Evolutionary conservation across 805 yeast genomes (phyloP).

Genomic region (Yarrowia keelungensis): DNA sequence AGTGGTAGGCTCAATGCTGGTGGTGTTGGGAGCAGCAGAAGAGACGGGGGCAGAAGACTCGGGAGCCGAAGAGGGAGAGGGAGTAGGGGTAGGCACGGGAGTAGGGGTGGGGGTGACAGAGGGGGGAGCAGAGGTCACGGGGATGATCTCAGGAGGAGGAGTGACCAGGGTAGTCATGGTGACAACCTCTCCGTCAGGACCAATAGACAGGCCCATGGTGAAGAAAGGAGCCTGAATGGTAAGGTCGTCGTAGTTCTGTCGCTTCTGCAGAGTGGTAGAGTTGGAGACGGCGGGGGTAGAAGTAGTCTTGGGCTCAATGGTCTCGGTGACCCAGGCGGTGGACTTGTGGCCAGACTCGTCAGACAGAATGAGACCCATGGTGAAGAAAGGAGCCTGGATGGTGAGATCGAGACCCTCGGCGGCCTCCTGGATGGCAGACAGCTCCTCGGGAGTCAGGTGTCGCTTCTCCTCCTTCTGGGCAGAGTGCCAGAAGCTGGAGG

Average conservation of each 20-base stretch:
- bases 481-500: constrained; percentile 10
- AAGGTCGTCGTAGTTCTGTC: constrained; percentile 5
- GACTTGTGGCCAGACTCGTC: constrained; percentile 8
- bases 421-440: constrained; percentile 5
- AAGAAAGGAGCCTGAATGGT: constrained; percentile 22
- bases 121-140: background rate
- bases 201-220: constrained; percentile 29
- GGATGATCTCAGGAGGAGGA: constrained; percentile 1
- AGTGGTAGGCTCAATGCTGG: constrained; percentile 3
- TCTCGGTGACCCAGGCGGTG: constrained; percentile 18
- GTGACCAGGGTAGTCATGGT: constrained; percentile 28
- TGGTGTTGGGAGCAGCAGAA: constrained; percentile 12
- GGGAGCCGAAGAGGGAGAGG: background rate
- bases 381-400: constrained; percentile 34
- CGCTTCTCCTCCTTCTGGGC: constrained; percentile 18
- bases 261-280: constrained; percentile 14
- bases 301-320: constrained; percentile 10
- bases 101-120: background rate
- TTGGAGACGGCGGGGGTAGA: background rate
- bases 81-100: background rate
- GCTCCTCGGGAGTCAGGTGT: background rate
- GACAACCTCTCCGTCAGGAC: constrained; percentile 14
- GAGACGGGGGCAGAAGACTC: constrained; percentile 9
- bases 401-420: constrained; percentile 18
- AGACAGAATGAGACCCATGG: constrained; percentile 14